Conservation (phyloP, 495 filamentous ascomycete genomes). For the Achaetomiella virescens region DNA sequence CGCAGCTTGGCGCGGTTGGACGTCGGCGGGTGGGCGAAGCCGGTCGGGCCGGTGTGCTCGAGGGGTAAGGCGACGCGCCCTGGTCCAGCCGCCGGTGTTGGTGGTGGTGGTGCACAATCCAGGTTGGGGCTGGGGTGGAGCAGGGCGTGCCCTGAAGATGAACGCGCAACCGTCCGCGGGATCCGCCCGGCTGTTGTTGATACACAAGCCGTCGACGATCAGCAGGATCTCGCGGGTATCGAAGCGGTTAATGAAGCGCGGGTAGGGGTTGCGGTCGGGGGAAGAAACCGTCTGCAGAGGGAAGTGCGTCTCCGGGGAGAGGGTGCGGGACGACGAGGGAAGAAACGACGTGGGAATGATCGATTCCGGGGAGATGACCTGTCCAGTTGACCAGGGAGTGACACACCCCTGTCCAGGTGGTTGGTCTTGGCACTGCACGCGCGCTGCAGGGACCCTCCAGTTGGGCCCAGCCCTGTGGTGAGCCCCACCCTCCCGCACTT, state of each 20-base stretch:
- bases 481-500: no score
- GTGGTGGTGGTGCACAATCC: slow-evolving; percentile 12
- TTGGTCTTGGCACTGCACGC: no score
- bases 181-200: slow-evolving; percentile 29
- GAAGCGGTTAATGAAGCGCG: slow-evolving; percentile 35
- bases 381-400: no score
- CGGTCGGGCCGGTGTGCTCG: slow-evolving; percentile 26
- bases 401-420: no score
- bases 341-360: no score
- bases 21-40: slow-evolving; percentile 22
- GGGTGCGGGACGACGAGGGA: slow-evolving; percentile 22
- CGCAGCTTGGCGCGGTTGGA: slow-evolving; percentile 43
- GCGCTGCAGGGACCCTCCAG: no score
- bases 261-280: slow-evolving; percentile 18
- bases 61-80: slow-evolving; percentile 28
- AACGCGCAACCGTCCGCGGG: slow-evolving; percentile 35
- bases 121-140: not conserved
- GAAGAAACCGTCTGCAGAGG: slow-evolving; percentile 27
- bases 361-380: no score
- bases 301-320: slow-evolving; percentile 30
- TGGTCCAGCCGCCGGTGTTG: not conserved
- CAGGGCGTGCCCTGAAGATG: slow-evolving; percentile 24
- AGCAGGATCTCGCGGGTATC: slow-evolving; percentile 36
- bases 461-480: no score
- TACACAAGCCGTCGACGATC: slow-evolving; percentile 37